Evolutionary conservation across 495 filamentous ascomycete genomes (phyloP).

Genomic region (Penicillium coprophilum): DNA sequence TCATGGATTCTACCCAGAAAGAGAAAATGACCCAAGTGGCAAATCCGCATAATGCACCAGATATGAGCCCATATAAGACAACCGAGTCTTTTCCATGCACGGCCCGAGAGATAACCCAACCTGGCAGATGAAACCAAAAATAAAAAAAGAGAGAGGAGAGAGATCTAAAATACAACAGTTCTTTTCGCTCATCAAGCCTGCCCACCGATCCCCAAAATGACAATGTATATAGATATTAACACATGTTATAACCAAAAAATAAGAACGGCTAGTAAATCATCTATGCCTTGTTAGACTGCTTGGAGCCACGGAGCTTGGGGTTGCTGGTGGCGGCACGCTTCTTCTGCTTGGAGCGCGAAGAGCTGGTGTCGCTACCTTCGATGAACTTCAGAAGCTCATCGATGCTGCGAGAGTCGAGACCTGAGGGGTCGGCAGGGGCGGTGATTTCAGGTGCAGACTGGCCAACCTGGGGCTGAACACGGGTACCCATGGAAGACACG

Average conservation of each 20-base stretch:
- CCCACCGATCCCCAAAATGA: slow-evolving; percentile 27
- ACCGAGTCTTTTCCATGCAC: slow-evolving; percentile 37
- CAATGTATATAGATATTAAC: slow-evolving; percentile 33
- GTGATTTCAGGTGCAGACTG: slow-evolving; percentile 50
- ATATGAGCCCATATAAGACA: slow-evolving; percentile 37
- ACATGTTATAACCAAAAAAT: slow-evolving; percentile 32
- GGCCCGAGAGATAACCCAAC: slow-evolving; percentile 29
- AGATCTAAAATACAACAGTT: slow-evolving; percentile 38
- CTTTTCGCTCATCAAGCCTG: slow-evolving; percentile 39
- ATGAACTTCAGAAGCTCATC: slow-evolving; percentile 88
- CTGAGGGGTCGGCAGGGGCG: slow-evolving; percentile 35
- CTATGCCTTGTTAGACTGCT: slow-evolving; percentile 43
- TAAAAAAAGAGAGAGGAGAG: slow-evolving; percentile 38
- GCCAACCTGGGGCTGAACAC: slow-evolving; percentile 55
- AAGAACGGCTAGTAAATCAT: slow-evolving; percentile 6
- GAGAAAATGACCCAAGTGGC: slow-evolving; percentile 15
- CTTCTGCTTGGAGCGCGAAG: slow-evolving; percentile 55
- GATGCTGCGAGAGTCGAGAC: slow-evolving; percentile 71
- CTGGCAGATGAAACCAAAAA: slow-evolving; percentile 19
- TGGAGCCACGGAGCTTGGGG: slow-evolving; percentile 63
- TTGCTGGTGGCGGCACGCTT: slow-evolving; percentile 68
- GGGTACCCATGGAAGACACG: slow-evolving; percentile 48
- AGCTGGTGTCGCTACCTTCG: slow-evolving; percentile 64
- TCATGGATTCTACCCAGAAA: slow-evolving; percentile 11
- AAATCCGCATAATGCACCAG: slow-evolving; percentile 32